These are phyloP conservation scores for Microdochium paspali DNA, from an alignment of 2,329 filamentous ascomycete species.

Conservation along the genomic window DNA sequence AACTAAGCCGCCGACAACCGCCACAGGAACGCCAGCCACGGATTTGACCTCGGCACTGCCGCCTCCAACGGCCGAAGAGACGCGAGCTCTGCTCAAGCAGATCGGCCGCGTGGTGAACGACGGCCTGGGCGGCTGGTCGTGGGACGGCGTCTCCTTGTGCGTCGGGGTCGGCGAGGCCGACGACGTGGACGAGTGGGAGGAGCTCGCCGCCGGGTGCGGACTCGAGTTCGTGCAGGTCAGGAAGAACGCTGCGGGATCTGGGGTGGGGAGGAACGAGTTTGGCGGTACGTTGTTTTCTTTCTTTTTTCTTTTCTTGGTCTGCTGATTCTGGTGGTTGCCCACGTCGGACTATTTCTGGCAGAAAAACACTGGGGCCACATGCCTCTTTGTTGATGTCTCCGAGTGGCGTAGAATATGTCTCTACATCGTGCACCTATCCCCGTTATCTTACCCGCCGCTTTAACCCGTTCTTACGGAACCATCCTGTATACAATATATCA, in stretches of 20 bases:
- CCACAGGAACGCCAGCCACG: neutral
- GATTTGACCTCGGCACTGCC: conserved; percentile 1
- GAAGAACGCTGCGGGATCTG: conserved; percentile 22
- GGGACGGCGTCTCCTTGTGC: conserved; percentile 55
- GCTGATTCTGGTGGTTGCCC: too few species aligned
- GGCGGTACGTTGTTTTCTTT: conserved; percentile 34
- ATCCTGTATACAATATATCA: neutral
- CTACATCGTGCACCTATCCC: too few species aligned
- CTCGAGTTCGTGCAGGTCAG: conserved; percentile 53
- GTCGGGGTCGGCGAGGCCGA: conserved; percentile 40
- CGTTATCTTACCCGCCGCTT: too few species aligned
- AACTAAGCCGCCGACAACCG: too few species aligned
- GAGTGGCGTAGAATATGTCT: too few species aligned
- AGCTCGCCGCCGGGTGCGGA: conserved; percentile 43
- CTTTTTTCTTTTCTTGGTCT: too few species aligned
- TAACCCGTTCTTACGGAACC: neutral
- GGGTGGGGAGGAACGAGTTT: conserved; percentile 43
- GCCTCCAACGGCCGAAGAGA: conserved; percentile 9
- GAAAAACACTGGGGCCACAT: too few species aligned
- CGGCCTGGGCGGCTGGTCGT: conserved; percentile 49
- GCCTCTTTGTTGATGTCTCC: too few species aligned
- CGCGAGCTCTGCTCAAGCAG: conserved; percentile 35
- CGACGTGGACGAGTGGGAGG: conserved; percentile 51
- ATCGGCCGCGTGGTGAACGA: conserved; percentile 46
- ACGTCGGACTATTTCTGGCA: too few species aligned